These are phyloP conservation scores for Collybia sp. DNA, from an alignment of 768 basidiomycete genomes.

Conservation along the genomic window DNA sequence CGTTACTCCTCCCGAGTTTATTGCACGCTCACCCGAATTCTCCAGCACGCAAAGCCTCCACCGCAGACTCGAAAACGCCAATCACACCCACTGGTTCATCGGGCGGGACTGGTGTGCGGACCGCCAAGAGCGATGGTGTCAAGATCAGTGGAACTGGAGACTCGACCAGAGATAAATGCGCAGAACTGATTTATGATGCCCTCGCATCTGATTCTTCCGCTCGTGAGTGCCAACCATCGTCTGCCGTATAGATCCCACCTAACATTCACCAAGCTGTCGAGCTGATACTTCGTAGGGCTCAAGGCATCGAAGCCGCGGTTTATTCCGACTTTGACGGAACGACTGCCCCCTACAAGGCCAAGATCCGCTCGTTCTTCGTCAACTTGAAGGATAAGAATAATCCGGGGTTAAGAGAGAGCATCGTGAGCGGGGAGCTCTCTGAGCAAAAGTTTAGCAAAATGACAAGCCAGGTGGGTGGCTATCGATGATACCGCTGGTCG, in stretches of 20 bases:
- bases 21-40: slow-evolving; percentile 2
- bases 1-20: slow-evolving; percentile 14
- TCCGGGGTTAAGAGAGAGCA: slow-evolving; percentile 75
- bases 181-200: slow-evolving; percentile 89
- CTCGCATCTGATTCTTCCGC: slow-evolving; percentile 82
- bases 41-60: slow-evolving; percentile 4
- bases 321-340: slow-evolving; percentile 37
- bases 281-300: slow-evolving; percentile 60
- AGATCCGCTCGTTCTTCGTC: slow-evolving; percentile 84
- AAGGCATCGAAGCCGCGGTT: slow-evolving; percentile 69
- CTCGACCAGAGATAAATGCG: slow-evolving; percentile 79
- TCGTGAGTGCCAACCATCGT: slow-evolving; percentile 52
- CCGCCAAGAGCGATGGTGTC: slow-evolving; percentile 68
- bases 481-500: background rate
- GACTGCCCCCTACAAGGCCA: slow-evolving; percentile 57
- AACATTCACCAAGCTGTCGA: slow-evolving; percentile 51
- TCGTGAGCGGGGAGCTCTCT: slow-evolving; percentile 78
- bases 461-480: slow-evolving; percentile 64
- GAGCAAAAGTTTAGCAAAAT: slow-evolving; percentile 72
- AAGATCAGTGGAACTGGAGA: slow-evolving; percentile 54
- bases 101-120: slow-evolving; percentile 39
- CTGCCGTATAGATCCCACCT: background rate
- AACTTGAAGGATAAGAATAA: slow-evolving; percentile 97
- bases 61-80: slow-evolving; percentile 34
- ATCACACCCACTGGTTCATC: slow-evolving; percentile 26